These are phyloP conservation scores for Didymella exigua DNA, from an alignment of 2,329 filamentous ascomycete species.

Conservation along the genomic window DNA sequence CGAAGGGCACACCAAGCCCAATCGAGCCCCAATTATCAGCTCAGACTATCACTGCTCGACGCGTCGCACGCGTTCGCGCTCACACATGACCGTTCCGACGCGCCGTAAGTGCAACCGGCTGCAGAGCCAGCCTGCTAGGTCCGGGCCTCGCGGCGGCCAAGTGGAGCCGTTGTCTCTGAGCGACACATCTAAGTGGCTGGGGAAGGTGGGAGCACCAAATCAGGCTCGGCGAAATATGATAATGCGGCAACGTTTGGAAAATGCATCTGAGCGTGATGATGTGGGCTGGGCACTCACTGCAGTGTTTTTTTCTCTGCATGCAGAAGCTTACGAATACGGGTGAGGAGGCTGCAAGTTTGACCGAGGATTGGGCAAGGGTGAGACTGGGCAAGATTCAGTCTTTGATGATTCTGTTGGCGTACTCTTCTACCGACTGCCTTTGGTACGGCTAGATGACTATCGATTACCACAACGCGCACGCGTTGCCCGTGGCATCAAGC, in stretches of 20 bases:
- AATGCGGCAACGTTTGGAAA: slow-evolving; percentile 15
- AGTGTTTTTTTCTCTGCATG: slow-evolving; percentile 16
- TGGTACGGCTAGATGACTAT: slow-evolving; percentile 8
- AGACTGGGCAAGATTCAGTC: slow-evolving; percentile 2
- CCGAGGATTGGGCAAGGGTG: slow-evolving; percentile 10
- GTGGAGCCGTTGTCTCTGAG: slow-evolving; percentile 2
- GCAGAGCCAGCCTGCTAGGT: slow-evolving; percentile 7
- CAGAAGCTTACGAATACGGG: slow-evolving; percentile 6
- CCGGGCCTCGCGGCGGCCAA: slow-evolving; percentile 19
- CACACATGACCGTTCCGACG: slow-evolving; percentile 25
- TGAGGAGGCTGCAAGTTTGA: slow-evolving; percentile 6
- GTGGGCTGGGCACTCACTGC: slow-evolving; percentile 23
- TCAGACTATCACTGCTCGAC: slow-evolving; percentile 8
- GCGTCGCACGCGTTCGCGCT: slow-evolving; percentile 32
- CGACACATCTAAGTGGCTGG: slow-evolving; percentile 13
- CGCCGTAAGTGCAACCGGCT: slow-evolving; percentile 19
- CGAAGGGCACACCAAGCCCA: background rate
- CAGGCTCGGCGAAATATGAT: slow-evolving; percentile 22
- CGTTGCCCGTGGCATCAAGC: slow-evolving; percentile 27
- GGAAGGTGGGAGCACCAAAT: background rate
- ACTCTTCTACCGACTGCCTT: background rate
- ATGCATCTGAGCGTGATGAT: slow-evolving; percentile 19
- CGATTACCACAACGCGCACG: slow-evolving; percentile 11
- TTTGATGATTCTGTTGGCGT: slow-evolving; percentile 2
- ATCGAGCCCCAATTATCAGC: slow-evolving; percentile 8